Evolutionary conservation across 129 eudicot genomes (phyloP).

Genomic region (Solidago caesia): DNA sequence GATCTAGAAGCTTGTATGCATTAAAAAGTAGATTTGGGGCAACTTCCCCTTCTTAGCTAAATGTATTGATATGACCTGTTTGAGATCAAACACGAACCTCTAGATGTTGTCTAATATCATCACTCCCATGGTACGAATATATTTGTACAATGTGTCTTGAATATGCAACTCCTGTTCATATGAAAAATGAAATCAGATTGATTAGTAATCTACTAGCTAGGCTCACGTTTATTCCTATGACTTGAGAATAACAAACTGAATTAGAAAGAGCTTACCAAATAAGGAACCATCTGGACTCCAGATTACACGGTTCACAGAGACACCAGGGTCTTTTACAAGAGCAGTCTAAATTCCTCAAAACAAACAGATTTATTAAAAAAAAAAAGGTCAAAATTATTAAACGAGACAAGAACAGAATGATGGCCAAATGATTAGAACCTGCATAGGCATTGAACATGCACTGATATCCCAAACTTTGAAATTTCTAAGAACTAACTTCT

Average conservation of each 20-base stretch:
- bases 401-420: not conserved
- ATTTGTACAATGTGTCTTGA: conserved; percentile 89
- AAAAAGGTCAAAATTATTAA: not conserved
- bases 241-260: not conserved
- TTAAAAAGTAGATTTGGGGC: not conserved
- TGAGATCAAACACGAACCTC: conserved; percentile 46
- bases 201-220: conserved; percentile 1
- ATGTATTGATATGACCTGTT: not conserved
- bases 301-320: conserved; percentile 80
- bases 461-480: conserved; percentile 88
- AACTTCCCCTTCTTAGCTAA: not conserved
- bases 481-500: conserved; percentile 64
- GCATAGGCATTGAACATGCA: conserved; percentile 68
- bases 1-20: not conserved
- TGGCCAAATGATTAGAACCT: conserved; percentile 36
- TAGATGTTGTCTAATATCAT: conserved; percentile 74
- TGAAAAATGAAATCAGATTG: conserved; percentile 17
- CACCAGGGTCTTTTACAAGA: conserved; percentile 66
- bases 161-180: conserved; percentile 78
- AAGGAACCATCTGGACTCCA: conserved; percentile 89
- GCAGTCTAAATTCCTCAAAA: conserved; percentile 48
- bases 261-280: conserved; percentile 49
- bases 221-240: not conserved
- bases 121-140: conserved; percentile 76
- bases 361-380: not conserved